Evolutionary conservation across 148 eudicot species (phyloP).

Genomic region (Polygonum aviculare): DNA sequence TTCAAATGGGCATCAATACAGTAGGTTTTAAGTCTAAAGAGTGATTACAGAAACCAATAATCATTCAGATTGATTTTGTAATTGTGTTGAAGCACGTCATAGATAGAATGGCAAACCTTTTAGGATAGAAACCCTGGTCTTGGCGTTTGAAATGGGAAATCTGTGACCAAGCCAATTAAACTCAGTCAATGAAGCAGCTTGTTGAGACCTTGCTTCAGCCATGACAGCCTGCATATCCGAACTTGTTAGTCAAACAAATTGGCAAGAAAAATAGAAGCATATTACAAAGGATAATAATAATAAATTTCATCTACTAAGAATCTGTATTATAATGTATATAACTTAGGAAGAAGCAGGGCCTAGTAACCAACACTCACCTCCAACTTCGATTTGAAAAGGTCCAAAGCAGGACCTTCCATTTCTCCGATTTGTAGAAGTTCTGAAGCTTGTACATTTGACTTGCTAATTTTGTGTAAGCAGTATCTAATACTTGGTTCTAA

Average conservation of each 20-base stretch:
- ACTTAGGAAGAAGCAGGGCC: neutral
- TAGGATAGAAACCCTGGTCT: conserved; percentile 81
- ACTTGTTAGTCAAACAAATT: neutral
- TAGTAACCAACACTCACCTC: conserved; percentile 37
- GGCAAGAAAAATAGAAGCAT: neutral
- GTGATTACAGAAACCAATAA: neutral
- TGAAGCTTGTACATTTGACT: conserved; percentile 82
- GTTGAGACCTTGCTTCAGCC: conserved; percentile 97
- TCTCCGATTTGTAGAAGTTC: conserved; percentile 72
- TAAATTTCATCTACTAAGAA: neutral
- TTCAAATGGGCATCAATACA: neutral
- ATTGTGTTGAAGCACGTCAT: neutral
- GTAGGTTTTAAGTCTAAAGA: neutral
- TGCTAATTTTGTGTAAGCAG: conserved; percentile 85
- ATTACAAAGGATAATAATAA: neutral
- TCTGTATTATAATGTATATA: neutral
- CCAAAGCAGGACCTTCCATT: conserved; percentile 96
- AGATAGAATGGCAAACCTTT: conserved; percentile 45
- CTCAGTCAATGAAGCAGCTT: conserved; percentile 97
- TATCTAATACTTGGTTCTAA: conserved; percentile 88
- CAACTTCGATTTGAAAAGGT: conserved; percentile 84
- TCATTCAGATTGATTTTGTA: neutral
- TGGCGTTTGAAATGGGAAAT: conserved; percentile 88
- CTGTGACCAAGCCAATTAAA: conserved; percentile 88
- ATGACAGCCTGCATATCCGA: conserved; percentile 69